These are phyloP conservation scores for Madurella fahalii DNA, from an alignment of 2,329 filamentous ascomycete species.

Conservation along the genomic window DNA sequence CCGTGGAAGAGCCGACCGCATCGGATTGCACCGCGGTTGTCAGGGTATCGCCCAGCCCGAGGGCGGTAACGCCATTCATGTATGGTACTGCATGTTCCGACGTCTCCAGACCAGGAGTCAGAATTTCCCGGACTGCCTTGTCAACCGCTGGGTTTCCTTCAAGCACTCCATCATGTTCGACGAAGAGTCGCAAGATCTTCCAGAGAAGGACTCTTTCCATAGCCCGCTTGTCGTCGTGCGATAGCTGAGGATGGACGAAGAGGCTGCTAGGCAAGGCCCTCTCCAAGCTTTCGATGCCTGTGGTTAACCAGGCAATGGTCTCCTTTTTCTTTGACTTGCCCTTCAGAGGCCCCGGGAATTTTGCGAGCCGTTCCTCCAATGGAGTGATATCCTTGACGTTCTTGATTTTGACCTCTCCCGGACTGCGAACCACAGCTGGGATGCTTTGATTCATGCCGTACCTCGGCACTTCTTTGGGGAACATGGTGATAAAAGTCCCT, in stretches of 20 bases:
- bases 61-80: slow-evolving; percentile 22
- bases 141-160: slow-evolving; percentile 70
- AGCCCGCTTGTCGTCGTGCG: slow-evolving; percentile 63
- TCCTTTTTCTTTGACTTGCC: slow-evolving; percentile 96
- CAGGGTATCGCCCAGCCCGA: slow-evolving; percentile 24
- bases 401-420: slow-evolving; percentile 77
- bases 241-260: slow-evolving; percentile 46
- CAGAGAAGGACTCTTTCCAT: slow-evolving; percentile 81
- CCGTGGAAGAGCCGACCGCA: slow-evolving; percentile 61
- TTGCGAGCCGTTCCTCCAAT: slow-evolving; percentile 65
- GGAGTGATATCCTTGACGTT: slow-evolving; percentile 70
- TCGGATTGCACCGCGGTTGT: slow-evolving; percentile 43
- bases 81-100: slow-evolving; percentile 27
- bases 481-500: slow-evolving; percentile 75
- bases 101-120: slow-evolving; percentile 56
- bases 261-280: slow-evolving; percentile 49
- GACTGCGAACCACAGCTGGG: slow-evolving; percentile 75
- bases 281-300: slow-evolving; percentile 72
- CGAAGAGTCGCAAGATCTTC: slow-evolving; percentile 76
- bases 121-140: slow-evolving; percentile 67
- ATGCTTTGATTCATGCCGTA: slow-evolving; percentile 70
- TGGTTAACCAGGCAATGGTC: slow-evolving; percentile 70
- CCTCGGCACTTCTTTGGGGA: slow-evolving; percentile 82
- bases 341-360: slow-evolving; percentile 86
- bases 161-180: slow-evolving; percentile 81